Evolutionary conservation across 129 eudicot genomes (phyloP), one percentile per base, ranked within the genome.

Genomic region (Ambrosia trifida): DNA sequence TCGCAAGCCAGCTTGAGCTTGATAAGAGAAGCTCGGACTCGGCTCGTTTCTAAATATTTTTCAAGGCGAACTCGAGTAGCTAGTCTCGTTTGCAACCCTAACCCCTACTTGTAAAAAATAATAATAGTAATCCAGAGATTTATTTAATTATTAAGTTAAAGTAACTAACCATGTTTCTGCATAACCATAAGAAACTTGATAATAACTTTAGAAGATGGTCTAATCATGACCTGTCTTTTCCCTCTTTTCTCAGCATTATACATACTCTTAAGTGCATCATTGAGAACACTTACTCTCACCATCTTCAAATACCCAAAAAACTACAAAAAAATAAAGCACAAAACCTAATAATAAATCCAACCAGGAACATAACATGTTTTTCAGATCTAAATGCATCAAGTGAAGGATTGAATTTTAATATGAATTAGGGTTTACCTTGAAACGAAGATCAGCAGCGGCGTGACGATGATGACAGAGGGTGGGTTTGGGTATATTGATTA

Each of bases 111-210:
- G n/a, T n/a, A n/a, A n/a, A n/a, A n/a, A n/a, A n/a, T n/a, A n/a
- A n/a, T n/a, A n/a, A n/a, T n/a, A n/a, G n/a, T n/a, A n/a, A n/a
- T n/a, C n/a, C n/a, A n/a, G n/a, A n/a, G n/a, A n/a, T n/a, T n/a
- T n/a, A n/a, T n/a, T 24, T 1, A 24, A 0, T 24, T 24, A 24
- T 24, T 24, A 24, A 24, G 0, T 24, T 0, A 24, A 44, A 31
- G 53, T 64, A 18, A 7, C 85, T 18, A 65, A 85, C 92, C 89
- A 66, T 87, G 89, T 60, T 79, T 84, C 69, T 87, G 89, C 92
- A 87, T 87, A 28, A 87, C 92, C 65, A 75, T 16, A 66, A 87
- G 92, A 79, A 87, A 87, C 83, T 85, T 85, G 77, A 85, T 77
- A 59, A 85, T 80, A 52, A 85, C 90, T 79, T 85, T 85, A 0